Conservation (phyloP, 441 rosid genomes). For the Mallotus japonicus region DNA sequence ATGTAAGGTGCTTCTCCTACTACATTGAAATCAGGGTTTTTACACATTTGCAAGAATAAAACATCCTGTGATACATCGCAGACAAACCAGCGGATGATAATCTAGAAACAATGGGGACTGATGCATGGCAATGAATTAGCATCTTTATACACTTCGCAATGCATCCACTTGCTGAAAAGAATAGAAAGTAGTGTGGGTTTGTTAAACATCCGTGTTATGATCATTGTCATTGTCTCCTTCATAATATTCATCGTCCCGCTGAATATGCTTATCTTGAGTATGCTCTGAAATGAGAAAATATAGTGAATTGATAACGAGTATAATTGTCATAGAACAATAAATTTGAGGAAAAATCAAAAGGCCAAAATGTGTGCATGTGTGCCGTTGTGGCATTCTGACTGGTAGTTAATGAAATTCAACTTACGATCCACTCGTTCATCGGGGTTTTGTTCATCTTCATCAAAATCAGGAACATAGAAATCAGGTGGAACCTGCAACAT, state of each 20-base stretch:
- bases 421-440: constrained; percentile 87
- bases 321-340: background rate
- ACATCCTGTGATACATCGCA: background rate
- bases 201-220: constrained; percentile 41
- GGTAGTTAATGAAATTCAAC: constrained; percentile 28
- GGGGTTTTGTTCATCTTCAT: constrained; percentile 87
- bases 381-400: background rate
- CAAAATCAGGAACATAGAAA: constrained; percentile 86
- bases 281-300: constrained; percentile 55
- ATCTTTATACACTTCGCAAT: constrained; percentile 1
- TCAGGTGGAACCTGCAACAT: constrained; percentile 86
- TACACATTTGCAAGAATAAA: background rate
- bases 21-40: too few relatives aligned
- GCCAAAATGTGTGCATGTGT: background rate
- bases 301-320: background rate
- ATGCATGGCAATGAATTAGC: background rate
- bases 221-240: constrained; percentile 90
- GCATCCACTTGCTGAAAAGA: background rate
- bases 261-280: constrained; percentile 82
- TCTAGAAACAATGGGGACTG: background rate
- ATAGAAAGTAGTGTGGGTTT: constrained; percentile 1
- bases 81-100: background rate
- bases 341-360: background rate
- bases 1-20: too few relatives aligned
- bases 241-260: constrained; percentile 86